A percentile compares a stretch with the other conserved stretches of the same genome.
These are phyloP conservation scores for Lantana camara DNA, from an alignment of 257 asterid species.

Conservation along the genomic window DNA sequence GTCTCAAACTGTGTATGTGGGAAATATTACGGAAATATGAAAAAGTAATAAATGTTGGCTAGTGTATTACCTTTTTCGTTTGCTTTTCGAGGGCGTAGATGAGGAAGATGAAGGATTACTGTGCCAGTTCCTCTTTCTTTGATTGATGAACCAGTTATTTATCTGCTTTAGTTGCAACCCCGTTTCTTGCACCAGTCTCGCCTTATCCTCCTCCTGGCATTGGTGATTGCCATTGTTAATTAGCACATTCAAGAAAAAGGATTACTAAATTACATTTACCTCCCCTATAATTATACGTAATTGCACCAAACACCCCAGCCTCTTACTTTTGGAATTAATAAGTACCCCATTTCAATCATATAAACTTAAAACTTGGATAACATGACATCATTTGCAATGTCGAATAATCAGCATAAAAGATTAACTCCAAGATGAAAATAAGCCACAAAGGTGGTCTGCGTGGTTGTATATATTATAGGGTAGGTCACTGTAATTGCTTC, in stretches of 20 bases:
- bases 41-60: background rate
- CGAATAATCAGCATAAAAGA: no score
- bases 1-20: conserved; percentile 7
- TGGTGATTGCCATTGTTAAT: background rate
- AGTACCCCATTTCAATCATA: no score
- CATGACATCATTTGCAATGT: no score
- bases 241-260: no score
- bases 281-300: no score
- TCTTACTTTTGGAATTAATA: no score
- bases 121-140: conserved; percentile 83
- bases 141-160: conserved; percentile 77
- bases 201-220: conserved; percentile 68
- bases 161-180: conserved; percentile 73
- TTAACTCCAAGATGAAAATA: no score
- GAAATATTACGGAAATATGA: conserved; percentile 2
- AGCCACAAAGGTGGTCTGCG: no score
- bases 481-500: background rate
- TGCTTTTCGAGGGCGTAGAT: conserved; percentile 50
- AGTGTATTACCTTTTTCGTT: conserved; percentile 61
- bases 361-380: no score
- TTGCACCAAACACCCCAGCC: no score
- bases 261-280: no score
- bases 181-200: conserved; percentile 64
- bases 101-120: conserved; percentile 63
- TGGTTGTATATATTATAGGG: background rate